Evolutionary conservation across 2,329 filamentous ascomycete species (phyloP).

Genomic region (Fusarium humuli): DNA sequence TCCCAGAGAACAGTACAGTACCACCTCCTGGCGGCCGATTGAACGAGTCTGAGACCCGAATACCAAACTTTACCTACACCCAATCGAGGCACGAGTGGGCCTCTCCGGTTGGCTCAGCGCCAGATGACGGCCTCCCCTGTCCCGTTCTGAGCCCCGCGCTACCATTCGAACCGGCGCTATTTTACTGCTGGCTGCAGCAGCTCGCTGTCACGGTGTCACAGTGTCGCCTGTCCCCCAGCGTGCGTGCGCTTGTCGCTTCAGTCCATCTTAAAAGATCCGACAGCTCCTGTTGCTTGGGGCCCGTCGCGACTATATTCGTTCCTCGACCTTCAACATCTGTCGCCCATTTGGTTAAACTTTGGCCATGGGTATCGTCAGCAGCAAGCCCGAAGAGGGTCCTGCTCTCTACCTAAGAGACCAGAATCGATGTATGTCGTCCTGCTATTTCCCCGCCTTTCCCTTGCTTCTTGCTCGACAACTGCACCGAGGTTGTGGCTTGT

Average conservation of each 20-base stretch:
- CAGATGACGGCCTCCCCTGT: constrained; percentile 49
- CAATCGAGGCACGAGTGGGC: constrained; percentile 43
- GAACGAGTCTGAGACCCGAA: constrained; percentile 29
- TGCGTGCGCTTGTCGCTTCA: constrained; percentile 33
- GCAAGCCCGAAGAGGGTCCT: constrained; percentile 85
- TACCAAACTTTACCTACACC: constrained; percentile 32
- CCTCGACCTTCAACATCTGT: constrained; percentile 34
- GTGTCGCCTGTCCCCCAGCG: constrained; percentile 41
- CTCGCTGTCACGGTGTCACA: constrained; percentile 42
- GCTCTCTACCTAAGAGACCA: constrained; percentile 90
- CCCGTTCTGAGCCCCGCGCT: constrained; percentile 48
- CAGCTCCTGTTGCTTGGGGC: constrained; percentile 39
- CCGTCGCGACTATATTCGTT: constrained; percentile 37
- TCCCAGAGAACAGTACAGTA: neutral
- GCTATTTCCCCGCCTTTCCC: constrained; percentile 23
- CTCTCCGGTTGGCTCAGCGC: constrained; percentile 48
- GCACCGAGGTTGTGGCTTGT: constrained; percentile 30
- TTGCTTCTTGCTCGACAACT: constrained; percentile 18
- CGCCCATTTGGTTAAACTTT: constrained; percentile 45
- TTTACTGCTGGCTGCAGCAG: constrained; percentile 37
- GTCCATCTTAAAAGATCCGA: constrained; percentile 45
- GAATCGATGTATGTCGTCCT: constrained; percentile 77
- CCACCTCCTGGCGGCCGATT: constrained; percentile 28
- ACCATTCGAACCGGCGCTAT: constrained; percentile 43
- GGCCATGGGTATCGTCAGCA: constrained; percentile 92